Evolutionary conservation across 768 basidiomycete species (phyloP).

Genomic region (Trametopsis cervina): DNA sequence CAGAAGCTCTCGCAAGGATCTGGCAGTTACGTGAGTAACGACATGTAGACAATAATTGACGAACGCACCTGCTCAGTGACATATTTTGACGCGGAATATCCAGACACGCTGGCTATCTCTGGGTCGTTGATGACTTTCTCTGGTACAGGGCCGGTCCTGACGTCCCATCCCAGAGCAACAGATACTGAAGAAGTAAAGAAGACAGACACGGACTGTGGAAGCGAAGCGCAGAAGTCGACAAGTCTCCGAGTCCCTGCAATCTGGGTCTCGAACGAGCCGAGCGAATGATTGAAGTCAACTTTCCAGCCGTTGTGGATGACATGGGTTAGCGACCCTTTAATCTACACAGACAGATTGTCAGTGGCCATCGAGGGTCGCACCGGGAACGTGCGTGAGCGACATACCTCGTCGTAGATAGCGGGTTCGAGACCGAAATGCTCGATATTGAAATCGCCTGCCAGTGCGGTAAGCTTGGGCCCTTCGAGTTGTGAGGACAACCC

Average conservation of each 20-base stretch:
- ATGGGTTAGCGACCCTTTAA: slow-evolving; percentile 2
- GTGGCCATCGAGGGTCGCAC: neutral
- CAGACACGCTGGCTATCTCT: slow-evolving; percentile 24
- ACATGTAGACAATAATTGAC: neutral
- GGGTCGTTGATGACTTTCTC: slow-evolving; percentile 23
- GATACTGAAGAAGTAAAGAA: slow-evolving; percentile 30
- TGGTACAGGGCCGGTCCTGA: slow-evolving; percentile 14
- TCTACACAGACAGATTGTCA: neutral
- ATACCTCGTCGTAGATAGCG: slow-evolving; percentile 5
- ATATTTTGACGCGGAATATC: slow-evolving; percentile 37
- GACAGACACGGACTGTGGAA: slow-evolving; percentile 19
- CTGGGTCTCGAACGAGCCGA: slow-evolving; percentile 25
- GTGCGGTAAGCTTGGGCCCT: neutral
- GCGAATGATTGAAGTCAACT: slow-evolving; percentile 31
- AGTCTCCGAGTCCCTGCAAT: slow-evolving; percentile 26
- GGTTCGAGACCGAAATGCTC: slow-evolving; percentile 6
- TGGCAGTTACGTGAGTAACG: neutral
- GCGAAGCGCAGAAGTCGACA: slow-evolving; percentile 26
- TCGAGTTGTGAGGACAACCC: slow-evolving; percentile 7
- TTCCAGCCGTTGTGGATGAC: slow-evolving; percentile 27
- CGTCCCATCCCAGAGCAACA: slow-evolving; percentile 18
- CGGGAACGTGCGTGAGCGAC: neutral
- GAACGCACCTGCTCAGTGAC: slow-evolving; percentile 29
- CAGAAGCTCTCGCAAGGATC: slow-evolving; percentile 12
- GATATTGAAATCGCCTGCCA: slow-evolving; percentile 6